These are phyloP conservation scores for Trypanosoma avium DNA, from an alignment of 208 protist genomes.

Conservation along the genomic window DNA sequence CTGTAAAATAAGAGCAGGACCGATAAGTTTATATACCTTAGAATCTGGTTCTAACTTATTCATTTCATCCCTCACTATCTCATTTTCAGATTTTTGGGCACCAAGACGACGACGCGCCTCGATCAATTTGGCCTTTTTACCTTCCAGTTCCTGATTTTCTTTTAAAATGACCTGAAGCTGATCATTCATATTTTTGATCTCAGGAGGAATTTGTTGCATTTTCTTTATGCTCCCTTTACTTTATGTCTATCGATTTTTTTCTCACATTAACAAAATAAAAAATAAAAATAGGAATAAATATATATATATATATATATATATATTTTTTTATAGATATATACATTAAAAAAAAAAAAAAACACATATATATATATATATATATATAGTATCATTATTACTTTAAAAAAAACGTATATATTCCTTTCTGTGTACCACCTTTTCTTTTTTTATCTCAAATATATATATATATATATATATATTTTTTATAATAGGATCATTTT, in stretches of 20 bases:
- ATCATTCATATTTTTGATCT: conserved; percentile 80
- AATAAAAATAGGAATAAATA: too few species aligned
- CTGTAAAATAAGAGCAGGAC: conserved; percentile 92
- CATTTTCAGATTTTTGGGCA: conserved; percentile 94
- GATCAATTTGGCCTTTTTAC: conserved; percentile 86
- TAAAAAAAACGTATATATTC: too few species aligned
- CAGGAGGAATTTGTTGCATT: conserved; percentile 81
- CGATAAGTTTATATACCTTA: conserved; percentile 94
- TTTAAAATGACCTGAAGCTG: conserved; percentile 70
- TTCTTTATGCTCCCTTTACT: neutral
- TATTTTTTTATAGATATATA: too few species aligned
- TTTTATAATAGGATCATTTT: too few species aligned
- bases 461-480: too few species aligned
- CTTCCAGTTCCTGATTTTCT: conserved; percentile 79
- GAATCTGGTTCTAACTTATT: conserved; percentile 89
- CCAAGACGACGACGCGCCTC: conserved; percentile 86
- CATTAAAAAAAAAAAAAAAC: too few species aligned
- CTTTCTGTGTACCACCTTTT: neutral
- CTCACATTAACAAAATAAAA: neutral
- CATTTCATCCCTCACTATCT: conserved; percentile 93
- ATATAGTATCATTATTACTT: too few species aligned
- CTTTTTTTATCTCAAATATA: too few species aligned
- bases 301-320: too few species aligned
- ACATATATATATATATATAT: too few species aligned
- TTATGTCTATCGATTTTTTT: conserved; percentile 3